Base-by-base conservation (phyloP, 441 rosid species). In the Arabidopsis lyrata region DNA sequence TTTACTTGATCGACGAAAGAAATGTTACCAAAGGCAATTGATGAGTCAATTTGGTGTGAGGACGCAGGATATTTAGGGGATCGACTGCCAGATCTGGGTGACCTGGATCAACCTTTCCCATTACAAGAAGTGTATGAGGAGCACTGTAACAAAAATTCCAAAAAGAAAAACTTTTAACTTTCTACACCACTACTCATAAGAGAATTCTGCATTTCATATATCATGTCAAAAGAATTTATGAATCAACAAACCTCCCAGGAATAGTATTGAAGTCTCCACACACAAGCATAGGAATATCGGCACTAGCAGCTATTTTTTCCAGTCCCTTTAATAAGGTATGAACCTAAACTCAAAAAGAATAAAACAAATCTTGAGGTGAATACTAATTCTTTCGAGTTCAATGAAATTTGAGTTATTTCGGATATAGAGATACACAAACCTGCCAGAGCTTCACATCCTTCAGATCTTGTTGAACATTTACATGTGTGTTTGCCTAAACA, bases 401-500 rank as follows among this genome's bases (percentile, higher is more conserved):
- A 39, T 35, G 38, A 45, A 66, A 62, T 32, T 35, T 50, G 59
- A n/a, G 13, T 42, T 65, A 48, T 44, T 60, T 1, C 34, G 38
- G 45, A 53, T 2, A 31, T 34, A 59, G 58, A 63, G 20, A 68
- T 62, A 64, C 64, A 41, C 70, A 59, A 67, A 93, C 99, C 98
- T 93, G 98, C 99, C 99, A 96, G 58, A 96, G 89, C 88, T 96
- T 96, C 76, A 96, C 98, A 80, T 96, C 98, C 83, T 93, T 96
- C 63, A 93, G 77, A 35, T 96, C 99, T 78, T 85, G 97, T 63
- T 84, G 92, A 58, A 96, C 90, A 63, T 86, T 90, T 24, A 96
- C 93, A 82, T 96, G 98, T 6, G 99, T 93, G 70, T 96, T 96
- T 61, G 99, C 99, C 99, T 96, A 87, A 24, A 83, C 11, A 79